Evolutionary conservation across 192 early-diverging fungal species (phyloP).

Genomic region (Chytriomyces sp.): DNA sequence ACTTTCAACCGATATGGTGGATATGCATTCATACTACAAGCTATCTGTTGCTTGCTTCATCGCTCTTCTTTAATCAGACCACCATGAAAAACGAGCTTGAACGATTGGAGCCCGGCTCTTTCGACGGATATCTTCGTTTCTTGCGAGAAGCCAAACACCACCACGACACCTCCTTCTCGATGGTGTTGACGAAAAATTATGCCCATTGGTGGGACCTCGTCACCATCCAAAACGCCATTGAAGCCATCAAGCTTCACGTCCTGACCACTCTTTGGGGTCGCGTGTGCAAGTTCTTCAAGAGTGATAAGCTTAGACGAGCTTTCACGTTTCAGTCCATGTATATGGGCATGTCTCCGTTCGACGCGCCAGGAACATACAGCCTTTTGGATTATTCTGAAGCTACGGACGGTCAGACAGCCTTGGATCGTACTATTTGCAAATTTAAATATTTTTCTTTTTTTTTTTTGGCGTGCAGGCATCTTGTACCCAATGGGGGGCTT

Average conservation of each 20-base stretch:
- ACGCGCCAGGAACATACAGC: conserved; percentile 60
- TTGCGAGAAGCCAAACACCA: conserved; percentile 50
- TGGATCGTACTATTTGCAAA: too few relatives aligned
- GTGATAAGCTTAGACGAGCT: conserved; percentile 57
- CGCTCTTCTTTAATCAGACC: neutral
- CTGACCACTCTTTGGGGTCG: conserved; percentile 44
- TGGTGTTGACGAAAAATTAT: conserved; percentile 55
- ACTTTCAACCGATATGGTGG: conserved; percentile 49
- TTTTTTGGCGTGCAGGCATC: conserved; percentile 34
- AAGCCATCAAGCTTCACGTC: conserved; percentile 48
- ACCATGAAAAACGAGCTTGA: conserved; percentile 56
- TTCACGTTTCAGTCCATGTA: conserved; percentile 69
- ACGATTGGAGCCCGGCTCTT: conserved; percentile 46
- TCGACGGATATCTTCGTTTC: conserved; percentile 43
- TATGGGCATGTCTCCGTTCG: conserved; percentile 67
- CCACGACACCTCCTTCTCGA: conserved; percentile 46
- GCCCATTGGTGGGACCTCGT: conserved; percentile 46
- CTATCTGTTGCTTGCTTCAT: neutral
- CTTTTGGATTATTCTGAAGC: conserved; percentile 58
- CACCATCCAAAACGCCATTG: conserved; percentile 44
- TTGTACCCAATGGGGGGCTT: conserved; percentile 64
- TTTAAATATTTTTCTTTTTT: neutral
- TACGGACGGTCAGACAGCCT: conserved; percentile 42
- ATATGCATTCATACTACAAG: neutral
- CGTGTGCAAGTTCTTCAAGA: conserved; percentile 46